Conservation (phyloP, 192 early-diverging fungal species). For the Rhizophlyctis rosea region DNA sequence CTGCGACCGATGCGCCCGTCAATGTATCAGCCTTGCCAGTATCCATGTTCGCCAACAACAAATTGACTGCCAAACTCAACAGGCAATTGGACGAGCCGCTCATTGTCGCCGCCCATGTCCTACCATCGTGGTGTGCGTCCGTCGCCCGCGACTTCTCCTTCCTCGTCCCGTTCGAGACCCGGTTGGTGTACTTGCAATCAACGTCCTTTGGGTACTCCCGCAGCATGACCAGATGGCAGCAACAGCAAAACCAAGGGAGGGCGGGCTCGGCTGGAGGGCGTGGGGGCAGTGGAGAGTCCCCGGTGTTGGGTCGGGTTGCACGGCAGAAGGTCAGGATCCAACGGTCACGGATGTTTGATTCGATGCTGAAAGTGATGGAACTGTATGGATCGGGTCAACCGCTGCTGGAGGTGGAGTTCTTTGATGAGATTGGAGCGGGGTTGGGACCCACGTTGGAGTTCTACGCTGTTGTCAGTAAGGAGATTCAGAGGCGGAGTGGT, state of each 20-base stretch:
- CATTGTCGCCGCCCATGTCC: constrained; percentile 76
- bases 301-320: constrained; percentile 63
- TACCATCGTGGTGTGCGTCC: constrained; percentile 72
- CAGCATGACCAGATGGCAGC: constrained; percentile 68
- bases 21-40: constrained; percentile 23
- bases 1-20: constrained; percentile 18
- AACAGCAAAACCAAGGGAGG: constrained; percentile 22
- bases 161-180: constrained; percentile 79
- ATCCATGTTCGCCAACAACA: constrained; percentile 70
- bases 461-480: constrained; percentile 74
- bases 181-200: constrained; percentile 73
- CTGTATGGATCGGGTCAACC: constrained; percentile 67
- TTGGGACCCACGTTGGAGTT: constrained; percentile 92
- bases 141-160: constrained; percentile 69
- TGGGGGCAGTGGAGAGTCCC: neutral
- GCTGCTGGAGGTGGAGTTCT: constrained; percentile 89
- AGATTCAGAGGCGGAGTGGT: constrained; percentile 45
- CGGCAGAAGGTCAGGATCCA: constrained; percentile 88
- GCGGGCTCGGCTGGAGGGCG: neutral
- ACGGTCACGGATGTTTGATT: constrained; percentile 72
- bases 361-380: constrained; percentile 82
- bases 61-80: constrained; percentile 78
- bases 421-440: constrained; percentile 90
- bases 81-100: constrained; percentile 87
- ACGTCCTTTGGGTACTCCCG: constrained; percentile 86